These are phyloP conservation scores for Citrullus mucosospermus DNA, from an alignment of 306 rosid genomes.

Conservation along the genomic window DNA sequence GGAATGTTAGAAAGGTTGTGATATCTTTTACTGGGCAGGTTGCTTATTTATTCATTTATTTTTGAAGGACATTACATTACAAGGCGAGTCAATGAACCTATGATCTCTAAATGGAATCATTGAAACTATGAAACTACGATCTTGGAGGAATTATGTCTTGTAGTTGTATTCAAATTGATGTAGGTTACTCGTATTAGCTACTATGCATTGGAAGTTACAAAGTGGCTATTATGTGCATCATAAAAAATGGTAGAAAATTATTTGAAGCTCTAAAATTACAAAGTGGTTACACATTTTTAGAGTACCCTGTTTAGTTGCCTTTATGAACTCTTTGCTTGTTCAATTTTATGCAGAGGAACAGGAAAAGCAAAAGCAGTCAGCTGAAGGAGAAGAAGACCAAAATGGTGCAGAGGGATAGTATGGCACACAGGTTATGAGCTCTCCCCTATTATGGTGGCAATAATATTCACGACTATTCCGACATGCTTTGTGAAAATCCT, in stretches of 20 bases:
- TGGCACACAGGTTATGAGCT: not conserved
- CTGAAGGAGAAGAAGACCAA: conserved; percentile 55
- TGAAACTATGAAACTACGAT: not conserved
- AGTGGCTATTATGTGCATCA: not conserved
- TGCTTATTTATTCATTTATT: not conserved
- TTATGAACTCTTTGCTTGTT: not conserved
- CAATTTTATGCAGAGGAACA: conserved; percentile 50
- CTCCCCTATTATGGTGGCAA: not conserved
- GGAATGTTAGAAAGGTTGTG: not conserved
- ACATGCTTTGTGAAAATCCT: not conserved
- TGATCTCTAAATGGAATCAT: not conserved
- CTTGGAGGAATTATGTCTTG: not conserved
- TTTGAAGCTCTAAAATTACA: not conserved
- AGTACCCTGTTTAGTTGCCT: not conserved
- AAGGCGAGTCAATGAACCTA: not conserved
- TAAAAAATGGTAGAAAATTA: not conserved
- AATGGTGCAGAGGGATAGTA: conserved; percentile 24
- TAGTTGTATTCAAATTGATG: not conserved
- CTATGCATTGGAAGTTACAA: not conserved
- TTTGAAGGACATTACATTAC: not conserved
- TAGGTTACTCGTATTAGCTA: not conserved
- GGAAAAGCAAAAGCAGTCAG: conserved; percentile 52
- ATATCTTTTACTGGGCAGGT: not conserved
- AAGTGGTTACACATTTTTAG: not conserved
- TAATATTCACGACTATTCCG: not conserved